These are phyloP conservation scores for Ophiostoma angusticollis DNA, from an alignment of 2,329 filamentous ascomycete species.

Conservation along the genomic window DNA sequence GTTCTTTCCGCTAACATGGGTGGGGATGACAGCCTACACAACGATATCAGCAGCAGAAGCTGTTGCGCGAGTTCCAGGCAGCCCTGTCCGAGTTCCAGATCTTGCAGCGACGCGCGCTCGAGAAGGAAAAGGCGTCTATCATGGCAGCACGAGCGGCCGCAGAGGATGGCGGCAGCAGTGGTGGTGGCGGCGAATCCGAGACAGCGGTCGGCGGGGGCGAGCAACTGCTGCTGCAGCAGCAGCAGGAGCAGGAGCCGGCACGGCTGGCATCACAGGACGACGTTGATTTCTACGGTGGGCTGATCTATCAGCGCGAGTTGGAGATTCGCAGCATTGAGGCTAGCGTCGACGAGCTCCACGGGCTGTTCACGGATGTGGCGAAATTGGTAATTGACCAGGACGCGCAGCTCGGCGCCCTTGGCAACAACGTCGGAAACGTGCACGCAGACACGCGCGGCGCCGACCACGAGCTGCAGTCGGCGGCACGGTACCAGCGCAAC, in stretches of 20 bases:
- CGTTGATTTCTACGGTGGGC: conserved; percentile 90
- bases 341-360: conserved; percentile 87
- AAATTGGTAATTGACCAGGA: conserved; percentile 95
- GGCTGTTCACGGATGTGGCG: conserved; percentile 94
- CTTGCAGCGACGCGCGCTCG: conserved; percentile 78
- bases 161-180: conserved; percentile 38
- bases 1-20: background rate
- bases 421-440: conserved; percentile 75
- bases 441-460: conserved; percentile 72
- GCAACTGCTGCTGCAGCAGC: conserved; percentile 39
- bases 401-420: conserved; percentile 74
- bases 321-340: conserved; percentile 98
- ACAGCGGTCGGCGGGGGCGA: conserved; percentile 20
- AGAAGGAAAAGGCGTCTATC: conserved; percentile 82
- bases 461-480: conserved; percentile 71
- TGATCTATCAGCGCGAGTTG: conserved; percentile 91
- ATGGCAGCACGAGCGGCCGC: conserved; percentile 70
- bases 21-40: conserved; percentile 60
- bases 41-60: conserved; percentile 91
- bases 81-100: conserved; percentile 83
- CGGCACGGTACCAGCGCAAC: conserved; percentile 86
- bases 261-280: conserved; percentile 84
- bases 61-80: conserved; percentile 84
- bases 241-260: conserved; percentile 61
- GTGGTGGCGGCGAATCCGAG: conserved; percentile 18